phyloP scores from a whole-genome alignment of 169 alveolate genomes.

The Cryptosporidium bovis region DNA sequence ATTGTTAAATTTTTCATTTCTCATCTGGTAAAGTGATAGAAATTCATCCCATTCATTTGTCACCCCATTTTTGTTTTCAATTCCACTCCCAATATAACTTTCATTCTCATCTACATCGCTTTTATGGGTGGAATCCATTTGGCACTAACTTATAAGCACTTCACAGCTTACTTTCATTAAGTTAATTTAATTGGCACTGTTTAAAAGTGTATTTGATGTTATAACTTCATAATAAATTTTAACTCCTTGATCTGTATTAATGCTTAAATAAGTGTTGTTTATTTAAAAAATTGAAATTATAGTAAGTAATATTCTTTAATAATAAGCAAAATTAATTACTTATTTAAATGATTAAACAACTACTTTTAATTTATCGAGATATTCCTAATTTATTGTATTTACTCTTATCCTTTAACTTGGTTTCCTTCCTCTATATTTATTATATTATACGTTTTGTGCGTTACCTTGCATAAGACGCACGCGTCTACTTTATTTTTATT shows the following conservation, averaged over 20 bases:
- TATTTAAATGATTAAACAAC: too few relatives aligned
- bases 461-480: conserved; percentile 33
- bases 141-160: neutral
- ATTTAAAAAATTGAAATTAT: too few relatives aligned
- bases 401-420: too few relatives aligned
- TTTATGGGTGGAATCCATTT: conserved; percentile 8
- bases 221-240: too few relatives aligned
- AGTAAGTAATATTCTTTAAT: too few relatives aligned
- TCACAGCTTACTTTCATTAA: neutral
- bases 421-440: neutral
- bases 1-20: conserved; percentile 57
- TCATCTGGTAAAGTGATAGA: conserved; percentile 19
- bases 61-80: conserved; percentile 6
- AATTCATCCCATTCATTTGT: conserved; percentile 63
- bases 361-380: too few relatives aligned
- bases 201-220: neutral
- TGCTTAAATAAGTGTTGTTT: too few relatives aligned
- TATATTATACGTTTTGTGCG: conserved; percentile 51
- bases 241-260: too few relatives aligned
- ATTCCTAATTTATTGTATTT: too few relatives aligned
- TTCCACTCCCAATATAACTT: neutral
- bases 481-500: conserved; percentile 5
- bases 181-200: neutral
- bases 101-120: neutral
- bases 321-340: too few relatives aligned